Conservation (phyloP, 2,329 filamentous ascomycete genomes). For the Calonectria leucothoes region DNA sequence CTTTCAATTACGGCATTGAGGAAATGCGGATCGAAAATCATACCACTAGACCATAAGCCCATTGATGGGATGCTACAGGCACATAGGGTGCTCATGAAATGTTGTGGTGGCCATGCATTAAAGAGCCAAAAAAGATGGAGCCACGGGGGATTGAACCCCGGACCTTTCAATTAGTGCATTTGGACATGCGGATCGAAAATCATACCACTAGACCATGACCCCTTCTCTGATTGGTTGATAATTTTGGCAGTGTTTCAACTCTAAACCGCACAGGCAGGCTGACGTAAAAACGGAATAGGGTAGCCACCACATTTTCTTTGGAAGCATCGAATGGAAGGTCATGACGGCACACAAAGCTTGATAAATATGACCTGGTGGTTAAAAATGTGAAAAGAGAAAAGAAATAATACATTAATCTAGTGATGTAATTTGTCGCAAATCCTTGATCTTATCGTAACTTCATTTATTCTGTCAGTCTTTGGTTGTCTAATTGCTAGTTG, state of each 20-base stretch:
- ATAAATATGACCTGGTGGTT: no score
- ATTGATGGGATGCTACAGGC: no score
- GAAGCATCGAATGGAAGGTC: no score
- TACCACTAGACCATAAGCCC: background rate
- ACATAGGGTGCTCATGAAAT: background rate
- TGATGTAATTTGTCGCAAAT: no score
- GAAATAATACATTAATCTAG: no score
- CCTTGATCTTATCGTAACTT: no score
- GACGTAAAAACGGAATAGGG: background rate
- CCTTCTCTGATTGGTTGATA: constrained; percentile 3
- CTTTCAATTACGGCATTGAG: background rate
- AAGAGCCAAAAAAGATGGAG: background rate
- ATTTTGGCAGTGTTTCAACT: background rate
- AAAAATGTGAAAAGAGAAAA: no score
- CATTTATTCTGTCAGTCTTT: no score
- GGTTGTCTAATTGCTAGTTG: no score
- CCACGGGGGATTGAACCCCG: constrained; percentile 5
- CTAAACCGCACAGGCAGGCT: background rate
- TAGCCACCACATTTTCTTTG: background rate
- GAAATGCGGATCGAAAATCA: constrained; percentile 5
- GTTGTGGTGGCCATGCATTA: background rate
- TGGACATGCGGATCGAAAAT: constrained; percentile 4
- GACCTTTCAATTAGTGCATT: constrained; percentile 2
- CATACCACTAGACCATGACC: constrained; percentile 7
- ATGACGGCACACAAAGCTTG: no score